These are phyloP conservation scores for Termitomyces sp. DNA, from an alignment of 768 basidiomycete genomes.

Conservation along the genomic window DNA sequence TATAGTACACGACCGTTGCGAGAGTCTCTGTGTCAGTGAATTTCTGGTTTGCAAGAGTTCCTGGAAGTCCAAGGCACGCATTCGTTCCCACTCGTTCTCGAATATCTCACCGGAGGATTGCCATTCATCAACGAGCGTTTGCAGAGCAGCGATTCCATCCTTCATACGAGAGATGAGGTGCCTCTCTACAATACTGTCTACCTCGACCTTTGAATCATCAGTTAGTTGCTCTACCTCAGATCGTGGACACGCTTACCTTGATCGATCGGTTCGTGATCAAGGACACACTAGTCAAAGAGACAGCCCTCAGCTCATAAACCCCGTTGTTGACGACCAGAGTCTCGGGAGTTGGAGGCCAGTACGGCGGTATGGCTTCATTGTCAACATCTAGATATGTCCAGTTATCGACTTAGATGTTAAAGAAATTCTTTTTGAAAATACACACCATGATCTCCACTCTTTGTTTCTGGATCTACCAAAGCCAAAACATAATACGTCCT, in stretches of 20 bases:
- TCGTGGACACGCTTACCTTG: conserved; percentile 48
- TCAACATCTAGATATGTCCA: conserved; percentile 48
- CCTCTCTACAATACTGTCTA: conserved; percentile 62
- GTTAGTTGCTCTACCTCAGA: background rate
- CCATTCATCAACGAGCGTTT: conserved; percentile 57
- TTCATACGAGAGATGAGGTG: conserved; percentile 62
- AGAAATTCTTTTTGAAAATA: background rate
- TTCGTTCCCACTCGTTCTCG: conserved; percentile 83
- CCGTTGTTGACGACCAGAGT: conserved; percentile 45
- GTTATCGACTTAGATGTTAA: background rate
- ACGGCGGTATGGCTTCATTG: conserved; percentile 57
- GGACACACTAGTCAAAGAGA: conserved; percentile 71
- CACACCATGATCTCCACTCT: conserved; percentile 51
- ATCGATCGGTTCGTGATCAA: conserved; percentile 67
- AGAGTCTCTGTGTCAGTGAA: conserved; percentile 39
- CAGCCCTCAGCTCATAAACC: conserved; percentile 62
- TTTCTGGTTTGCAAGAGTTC: conserved; percentile 67
- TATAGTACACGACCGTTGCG: conserved; percentile 42
- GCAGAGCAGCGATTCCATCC: conserved; percentile 49
- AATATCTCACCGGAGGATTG: conserved; percentile 38
- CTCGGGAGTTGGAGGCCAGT: conserved; percentile 66
- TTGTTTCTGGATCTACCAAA: conserved; percentile 62
- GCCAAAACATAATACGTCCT: conserved; percentile 69
- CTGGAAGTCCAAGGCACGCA: conserved; percentile 89
- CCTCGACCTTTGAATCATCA: conserved; percentile 53